Conservation (phyloP, 305 asterid genomes). For the Vinca major region DNA sequence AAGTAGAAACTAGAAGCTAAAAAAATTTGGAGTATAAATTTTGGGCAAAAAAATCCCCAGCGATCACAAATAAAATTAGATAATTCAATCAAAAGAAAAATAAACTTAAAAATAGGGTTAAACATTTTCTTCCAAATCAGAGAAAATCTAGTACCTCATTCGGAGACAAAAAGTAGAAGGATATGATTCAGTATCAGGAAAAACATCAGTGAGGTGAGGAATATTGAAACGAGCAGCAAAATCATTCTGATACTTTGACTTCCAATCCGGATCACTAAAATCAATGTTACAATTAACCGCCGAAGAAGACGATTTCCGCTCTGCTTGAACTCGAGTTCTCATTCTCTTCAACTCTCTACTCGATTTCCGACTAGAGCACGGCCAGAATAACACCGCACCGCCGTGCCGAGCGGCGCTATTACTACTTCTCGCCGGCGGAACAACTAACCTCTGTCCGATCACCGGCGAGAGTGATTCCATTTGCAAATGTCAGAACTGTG, state of each 20-base stretch:
- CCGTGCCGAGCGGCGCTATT: too few relatives aligned
- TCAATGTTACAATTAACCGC: conserved; percentile 28
- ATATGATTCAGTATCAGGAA: conserved; percentile 42
- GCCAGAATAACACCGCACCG: conserved; percentile 5
- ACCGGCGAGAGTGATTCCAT: conserved; percentile 53
- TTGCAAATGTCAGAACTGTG: neutral
- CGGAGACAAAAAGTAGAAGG: conserved; percentile 71
- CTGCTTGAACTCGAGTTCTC: conserved; percentile 17
- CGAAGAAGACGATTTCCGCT: conserved; percentile 12
- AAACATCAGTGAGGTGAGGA: conserved; percentile 53
- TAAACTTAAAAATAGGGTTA: neutral
- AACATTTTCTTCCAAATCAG: neutral
- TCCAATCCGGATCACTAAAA: conserved; percentile 64
- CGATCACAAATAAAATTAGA: conserved; percentile 2
- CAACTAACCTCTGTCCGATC: conserved; percentile 35
- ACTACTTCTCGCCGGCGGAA: conserved; percentile 11
- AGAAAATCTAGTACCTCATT: conserved; percentile 44
- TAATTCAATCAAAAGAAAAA: neutral
- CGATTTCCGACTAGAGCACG: conserved; percentile 7
- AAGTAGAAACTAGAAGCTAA: too few relatives aligned
- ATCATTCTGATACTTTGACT: conserved; percentile 45
- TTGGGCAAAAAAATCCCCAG: neutral
- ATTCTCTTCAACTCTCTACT: conserved; percentile 16
- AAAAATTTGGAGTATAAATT: too few relatives aligned
- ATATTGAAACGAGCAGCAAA: conserved; percentile 58